Evolutionary conservation across 164 flowering plant species (phyloP).

Genomic region (Tetracentron sinense): DNA sequence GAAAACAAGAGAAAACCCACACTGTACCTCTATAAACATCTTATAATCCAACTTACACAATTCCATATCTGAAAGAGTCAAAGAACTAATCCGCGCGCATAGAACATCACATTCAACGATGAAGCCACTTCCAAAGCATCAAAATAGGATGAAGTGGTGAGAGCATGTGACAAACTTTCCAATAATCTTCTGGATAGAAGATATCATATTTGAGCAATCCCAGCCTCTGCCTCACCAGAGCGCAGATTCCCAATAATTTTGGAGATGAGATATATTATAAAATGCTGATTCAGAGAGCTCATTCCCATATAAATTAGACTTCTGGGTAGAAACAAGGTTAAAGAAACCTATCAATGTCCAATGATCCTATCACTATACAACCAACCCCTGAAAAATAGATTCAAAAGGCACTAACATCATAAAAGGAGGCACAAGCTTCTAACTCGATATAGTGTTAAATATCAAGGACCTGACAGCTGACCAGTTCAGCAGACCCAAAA

Average conservation of each 20-base stretch:
- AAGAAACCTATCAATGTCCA: too few species aligned
- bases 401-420: not conserved
- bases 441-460: constrained; percentile 21
- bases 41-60: too few species aligned
- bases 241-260: too few species aligned
- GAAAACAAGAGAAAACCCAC: not conserved
- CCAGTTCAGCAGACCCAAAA: constrained; percentile 54
- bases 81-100: too few species aligned
- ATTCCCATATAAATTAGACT: constrained; percentile 3
- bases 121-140: too few species aligned
- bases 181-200: too few species aligned
- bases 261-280: not conserved
- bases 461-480: constrained; percentile 62
- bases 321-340: not conserved
- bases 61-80: too few species aligned
- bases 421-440: not conserved
- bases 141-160: too few species aligned
- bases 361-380: not conserved
- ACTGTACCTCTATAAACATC: not conserved
- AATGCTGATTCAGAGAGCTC: not conserved
- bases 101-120: too few species aligned
- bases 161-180: too few species aligned
- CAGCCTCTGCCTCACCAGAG: too few species aligned
- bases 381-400: not conserved
- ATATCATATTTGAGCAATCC: too few species aligned